A percentile compares a stretch with the other conserved stretches of the same genome.
phyloP scores from a whole-genome alignment of 2,329 filamentous ascomycete species.

The Canariomyces notabilis region DNA sequence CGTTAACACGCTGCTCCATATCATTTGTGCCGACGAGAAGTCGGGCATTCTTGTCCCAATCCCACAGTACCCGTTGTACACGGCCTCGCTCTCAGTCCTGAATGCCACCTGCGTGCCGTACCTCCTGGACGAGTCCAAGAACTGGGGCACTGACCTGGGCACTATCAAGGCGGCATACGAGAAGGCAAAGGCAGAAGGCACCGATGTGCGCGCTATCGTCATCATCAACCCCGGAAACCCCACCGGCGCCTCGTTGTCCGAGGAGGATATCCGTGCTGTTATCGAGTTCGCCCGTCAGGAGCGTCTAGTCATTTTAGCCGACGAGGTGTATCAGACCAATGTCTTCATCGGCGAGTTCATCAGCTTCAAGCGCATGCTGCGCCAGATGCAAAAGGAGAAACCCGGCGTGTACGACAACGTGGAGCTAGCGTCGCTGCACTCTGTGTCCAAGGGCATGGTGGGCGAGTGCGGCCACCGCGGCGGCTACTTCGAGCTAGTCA shows the following conservation, averaged over 20 bases:
- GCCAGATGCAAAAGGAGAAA: conserved; percentile 69
- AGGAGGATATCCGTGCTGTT: conserved; percentile 76
- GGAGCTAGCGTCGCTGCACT: conserved; percentile 89
- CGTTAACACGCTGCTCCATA: conserved; percentile 86
- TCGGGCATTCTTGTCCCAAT: conserved; percentile 90
- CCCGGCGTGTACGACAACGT: conserved; percentile 76
- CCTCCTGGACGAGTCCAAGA: conserved; percentile 78
- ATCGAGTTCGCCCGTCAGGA: conserved; percentile 81
- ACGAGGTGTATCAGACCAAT: conserved; percentile 99
- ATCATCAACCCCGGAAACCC: conserved; percentile 99
- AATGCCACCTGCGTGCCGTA: conserved; percentile 88
- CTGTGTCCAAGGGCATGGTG: conserved; percentile 95
- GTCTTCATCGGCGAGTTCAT: conserved; percentile 92
- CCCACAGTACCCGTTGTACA: conserved; percentile 97
- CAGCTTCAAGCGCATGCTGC: conserved; percentile 88
- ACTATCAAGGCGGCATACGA: conserved; percentile 69
- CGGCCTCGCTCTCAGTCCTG: conserved; percentile 80
- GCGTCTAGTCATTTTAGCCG: conserved; percentile 83
- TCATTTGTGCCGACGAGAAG: conserved; percentile 73
- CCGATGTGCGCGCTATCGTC: conserved; percentile 86
- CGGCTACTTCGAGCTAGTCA: conserved; percentile 93
- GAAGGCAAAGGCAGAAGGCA: conserved; percentile 69
- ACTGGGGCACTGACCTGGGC: conserved; percentile 84
- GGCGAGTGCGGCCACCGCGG: conserved; percentile 97
- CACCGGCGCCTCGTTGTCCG: conserved; percentile 78